Percentiles rank a stretch among this genome's conserved stretches.
These are phyloP conservation scores for Apiospora saccharicola DNA, from an alignment of 2,329 filamentous ascomycete species.

Conservation along the genomic window DNA sequence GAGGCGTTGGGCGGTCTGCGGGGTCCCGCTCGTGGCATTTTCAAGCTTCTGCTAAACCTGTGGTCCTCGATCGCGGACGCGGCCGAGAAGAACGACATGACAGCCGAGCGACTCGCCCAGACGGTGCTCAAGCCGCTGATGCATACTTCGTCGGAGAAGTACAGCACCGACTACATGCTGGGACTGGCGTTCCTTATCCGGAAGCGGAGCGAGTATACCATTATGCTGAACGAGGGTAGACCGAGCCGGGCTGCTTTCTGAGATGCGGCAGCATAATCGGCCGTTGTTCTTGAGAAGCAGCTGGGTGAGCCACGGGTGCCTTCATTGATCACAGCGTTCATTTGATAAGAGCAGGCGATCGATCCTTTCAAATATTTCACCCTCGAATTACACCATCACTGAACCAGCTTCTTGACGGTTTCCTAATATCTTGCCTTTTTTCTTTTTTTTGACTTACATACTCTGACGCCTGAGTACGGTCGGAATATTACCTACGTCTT, in stretches of 20 bases:
- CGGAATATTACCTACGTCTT: background rate
- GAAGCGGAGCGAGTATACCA: conserved; percentile 49
- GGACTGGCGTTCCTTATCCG: conserved; percentile 53
- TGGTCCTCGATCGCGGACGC: conserved; percentile 52
- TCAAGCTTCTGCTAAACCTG: conserved; percentile 53
- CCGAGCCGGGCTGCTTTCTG: conserved; percentile 28
- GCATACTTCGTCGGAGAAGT: conserved; percentile 44
- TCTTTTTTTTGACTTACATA: background rate
- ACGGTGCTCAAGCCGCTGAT: conserved; percentile 49
- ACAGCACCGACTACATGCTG: conserved; percentile 51
- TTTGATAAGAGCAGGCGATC: background rate
- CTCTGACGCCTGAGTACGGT: background rate
- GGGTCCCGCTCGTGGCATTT: conserved; percentile 46
- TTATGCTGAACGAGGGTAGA: conserved; percentile 43
- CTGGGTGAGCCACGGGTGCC: background rate
- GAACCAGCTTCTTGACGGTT: background rate
- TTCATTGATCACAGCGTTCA: background rate
- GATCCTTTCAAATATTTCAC: no score
- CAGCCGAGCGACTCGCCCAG: conserved; percentile 50
- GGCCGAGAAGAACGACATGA: conserved; percentile 51
- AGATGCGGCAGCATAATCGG: background rate
- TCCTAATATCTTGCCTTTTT: background rate
- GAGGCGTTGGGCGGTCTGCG: conserved; percentile 51
- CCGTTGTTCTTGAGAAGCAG: background rate
- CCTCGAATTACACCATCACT: background rate